Conservation (phyloP, 148 eudicot genomes). For the Cornus kousa region DNA sequence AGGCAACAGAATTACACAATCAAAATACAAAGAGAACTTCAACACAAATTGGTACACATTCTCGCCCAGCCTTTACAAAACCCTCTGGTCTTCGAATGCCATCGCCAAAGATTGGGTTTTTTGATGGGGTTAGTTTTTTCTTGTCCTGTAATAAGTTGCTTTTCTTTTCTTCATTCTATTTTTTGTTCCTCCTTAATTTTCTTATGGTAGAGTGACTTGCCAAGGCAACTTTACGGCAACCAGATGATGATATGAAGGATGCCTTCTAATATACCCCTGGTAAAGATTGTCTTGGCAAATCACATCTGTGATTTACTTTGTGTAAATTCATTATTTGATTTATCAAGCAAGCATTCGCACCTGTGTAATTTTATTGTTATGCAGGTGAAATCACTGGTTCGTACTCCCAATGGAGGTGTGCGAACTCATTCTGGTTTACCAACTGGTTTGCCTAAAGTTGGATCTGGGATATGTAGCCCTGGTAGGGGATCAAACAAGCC, state of each 20-base stretch:
- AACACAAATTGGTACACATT: slow-evolving; percentile 24
- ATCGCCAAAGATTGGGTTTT: slow-evolving; percentile 87
- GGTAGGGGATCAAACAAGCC: slow-evolving; percentile 41
- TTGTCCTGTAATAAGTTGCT: slow-evolving; percentile 4
- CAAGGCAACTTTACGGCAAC: not conserved
- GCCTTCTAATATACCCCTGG: not conserved
- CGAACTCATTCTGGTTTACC: slow-evolving; percentile 51
- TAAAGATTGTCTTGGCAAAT: not conserved
- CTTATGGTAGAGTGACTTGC: not conserved
- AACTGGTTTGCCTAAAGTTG: slow-evolving; percentile 38
- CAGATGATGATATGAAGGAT: not conserved
- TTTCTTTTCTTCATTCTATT: not conserved
- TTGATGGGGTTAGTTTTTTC: slow-evolving; percentile 86
- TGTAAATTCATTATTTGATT: not conserved
- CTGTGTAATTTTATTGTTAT: slow-evolving; percentile 8
- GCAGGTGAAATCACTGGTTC: slow-evolving; percentile 60
- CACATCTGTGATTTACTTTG: not conserved
- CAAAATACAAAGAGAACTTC: slow-evolving; percentile 35
- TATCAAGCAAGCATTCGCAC: not conserved
- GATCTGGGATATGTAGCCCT: slow-evolving; percentile 34
- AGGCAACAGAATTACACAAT: slow-evolving; percentile 17
- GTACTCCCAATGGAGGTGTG: slow-evolving; percentile 49
- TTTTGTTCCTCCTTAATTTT: not conserved
- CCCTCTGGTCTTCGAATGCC: slow-evolving; percentile 96
- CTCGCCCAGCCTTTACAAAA: slow-evolving; percentile 44